Conservation (phyloP, 768 basidiomycete genomes). For the Kwoniella sp. region DNA sequence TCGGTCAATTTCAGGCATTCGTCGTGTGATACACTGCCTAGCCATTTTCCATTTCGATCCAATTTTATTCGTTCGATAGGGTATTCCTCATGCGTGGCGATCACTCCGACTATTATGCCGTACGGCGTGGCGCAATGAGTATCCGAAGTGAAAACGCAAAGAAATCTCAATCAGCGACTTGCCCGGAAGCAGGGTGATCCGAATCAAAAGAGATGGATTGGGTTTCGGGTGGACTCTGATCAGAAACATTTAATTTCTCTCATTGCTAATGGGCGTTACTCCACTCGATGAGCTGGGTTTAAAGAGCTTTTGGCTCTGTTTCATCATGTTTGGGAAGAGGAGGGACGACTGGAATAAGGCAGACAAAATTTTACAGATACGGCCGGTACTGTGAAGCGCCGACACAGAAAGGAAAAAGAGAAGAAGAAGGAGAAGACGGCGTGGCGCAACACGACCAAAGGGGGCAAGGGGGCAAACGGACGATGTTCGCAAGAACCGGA, state of each 20-base stretch:
- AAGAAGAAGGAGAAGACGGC: too few relatives aligned
- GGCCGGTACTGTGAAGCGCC: too few relatives aligned
- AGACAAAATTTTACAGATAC: too few relatives aligned
- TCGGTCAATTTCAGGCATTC: constrained; percentile 82
- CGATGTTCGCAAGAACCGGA: too few relatives aligned
- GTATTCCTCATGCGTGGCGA: constrained; percentile 88
- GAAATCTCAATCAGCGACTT: too few relatives aligned
- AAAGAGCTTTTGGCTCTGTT: constrained; percentile 75
- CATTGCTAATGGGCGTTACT: constrained; percentile 79
- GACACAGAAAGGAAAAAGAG: too few relatives aligned
- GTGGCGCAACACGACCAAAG: too few relatives aligned
- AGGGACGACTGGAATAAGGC: not conserved
- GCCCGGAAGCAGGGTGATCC: too few relatives aligned
- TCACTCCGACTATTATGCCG: constrained; percentile 65
- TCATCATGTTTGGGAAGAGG: constrained; percentile 61
- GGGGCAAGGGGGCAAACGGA: too few relatives aligned
- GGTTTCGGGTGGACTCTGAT: too few relatives aligned
- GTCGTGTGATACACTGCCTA: constrained; percentile 91
- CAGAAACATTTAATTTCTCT: constrained; percentile 59
- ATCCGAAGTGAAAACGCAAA: not conserved
- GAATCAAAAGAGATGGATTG: too few relatives aligned
- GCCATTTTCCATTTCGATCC: constrained; percentile 70
- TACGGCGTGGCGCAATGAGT: not conserved
- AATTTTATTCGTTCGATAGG: constrained; percentile 85
- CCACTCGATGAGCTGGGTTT: constrained; percentile 96